Conservation (phyloP, 257 asterid species). For the Capsicum chinense region DNA sequence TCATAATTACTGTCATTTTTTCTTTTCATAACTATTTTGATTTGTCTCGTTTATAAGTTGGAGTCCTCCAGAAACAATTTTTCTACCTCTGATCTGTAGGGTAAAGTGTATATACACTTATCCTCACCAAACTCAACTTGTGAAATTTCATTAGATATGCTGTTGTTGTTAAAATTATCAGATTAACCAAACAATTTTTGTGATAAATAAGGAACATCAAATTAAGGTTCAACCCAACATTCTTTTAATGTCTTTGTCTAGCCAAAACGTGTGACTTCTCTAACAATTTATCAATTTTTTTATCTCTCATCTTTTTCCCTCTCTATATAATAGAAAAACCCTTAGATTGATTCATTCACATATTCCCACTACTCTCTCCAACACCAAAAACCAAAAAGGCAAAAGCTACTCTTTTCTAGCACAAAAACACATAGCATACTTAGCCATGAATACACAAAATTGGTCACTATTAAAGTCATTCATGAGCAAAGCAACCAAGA, state of each 20-base stretch:
- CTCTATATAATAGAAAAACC: background rate
- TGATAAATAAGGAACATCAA: background rate
- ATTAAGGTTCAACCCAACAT: background rate
- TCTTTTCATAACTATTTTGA: background rate
- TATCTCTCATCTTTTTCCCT: background rate
- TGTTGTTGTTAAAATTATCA: background rate
- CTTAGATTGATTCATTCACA: background rate
- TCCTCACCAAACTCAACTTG: background rate
- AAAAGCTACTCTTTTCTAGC: background rate
- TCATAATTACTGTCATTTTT: no score
- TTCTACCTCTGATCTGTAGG: background rate
- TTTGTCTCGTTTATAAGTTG: background rate
- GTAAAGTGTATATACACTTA: background rate
- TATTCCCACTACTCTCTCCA: background rate
- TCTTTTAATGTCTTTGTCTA: background rate
- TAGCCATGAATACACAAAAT: constrained; percentile 1
- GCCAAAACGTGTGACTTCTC: constrained; percentile 21
- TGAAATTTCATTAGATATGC: background rate
- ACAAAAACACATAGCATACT: background rate
- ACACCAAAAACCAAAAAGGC: background rate
- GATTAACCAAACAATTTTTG: background rate
- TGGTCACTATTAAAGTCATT: background rate
- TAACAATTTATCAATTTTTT: background rate
- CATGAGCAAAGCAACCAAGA: background rate
- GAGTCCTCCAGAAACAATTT: background rate